Percentiles rank a stretch among this genome's conserved stretches.
These are phyloP conservation scores for Athelia sp. DNA, from an alignment of 1,284 basidiomycete species.

Conservation along the genomic window DNA sequence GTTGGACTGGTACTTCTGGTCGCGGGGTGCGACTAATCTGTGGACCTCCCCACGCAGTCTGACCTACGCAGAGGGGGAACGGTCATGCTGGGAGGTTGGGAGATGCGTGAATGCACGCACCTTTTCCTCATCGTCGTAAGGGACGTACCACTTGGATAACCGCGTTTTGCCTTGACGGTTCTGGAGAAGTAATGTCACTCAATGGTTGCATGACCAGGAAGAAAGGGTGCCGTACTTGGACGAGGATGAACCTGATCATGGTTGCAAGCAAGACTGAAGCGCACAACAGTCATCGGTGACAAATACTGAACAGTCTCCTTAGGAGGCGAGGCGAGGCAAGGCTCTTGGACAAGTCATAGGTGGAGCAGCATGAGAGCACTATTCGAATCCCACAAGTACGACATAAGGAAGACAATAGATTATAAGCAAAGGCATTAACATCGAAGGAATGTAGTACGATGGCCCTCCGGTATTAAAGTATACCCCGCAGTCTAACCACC, in stretches of 20 bases:
- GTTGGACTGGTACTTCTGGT: constrained; percentile 99
- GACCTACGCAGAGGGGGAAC: constrained; percentile 44
- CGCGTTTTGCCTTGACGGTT: constrained; percentile 98
- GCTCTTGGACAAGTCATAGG: too few species aligned
- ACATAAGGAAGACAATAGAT: too few species aligned
- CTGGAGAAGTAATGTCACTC: constrained; percentile 32
- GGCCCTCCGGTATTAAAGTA: too few species aligned
- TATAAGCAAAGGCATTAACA: too few species aligned
- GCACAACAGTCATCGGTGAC: too few species aligned
- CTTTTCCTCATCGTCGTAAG: constrained; percentile 95
- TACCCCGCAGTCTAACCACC: too few species aligned
- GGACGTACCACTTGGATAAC: constrained; percentile 95
- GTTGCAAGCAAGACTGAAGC: constrained; percentile 6
- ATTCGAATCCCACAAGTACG: too few species aligned
- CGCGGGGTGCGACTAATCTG: constrained; percentile 90
- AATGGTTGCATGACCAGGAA: neutral
- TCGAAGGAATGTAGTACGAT: too few species aligned
- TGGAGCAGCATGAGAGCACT: too few species aligned
- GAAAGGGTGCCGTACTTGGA: constrained; percentile 62
- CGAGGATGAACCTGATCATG: constrained; percentile 94
- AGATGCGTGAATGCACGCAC: constrained; percentile 31
- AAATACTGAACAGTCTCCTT: too few species aligned
- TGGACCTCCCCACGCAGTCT: constrained; percentile 94
- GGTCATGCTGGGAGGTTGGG: too few species aligned
- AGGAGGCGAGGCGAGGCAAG: too few species aligned